Evolutionary conservation across 352 stramenopile genomes (phyloP), one percentile per base, ranked within the genome.

Genomic region (Phytophthora hibernalis): DNA sequence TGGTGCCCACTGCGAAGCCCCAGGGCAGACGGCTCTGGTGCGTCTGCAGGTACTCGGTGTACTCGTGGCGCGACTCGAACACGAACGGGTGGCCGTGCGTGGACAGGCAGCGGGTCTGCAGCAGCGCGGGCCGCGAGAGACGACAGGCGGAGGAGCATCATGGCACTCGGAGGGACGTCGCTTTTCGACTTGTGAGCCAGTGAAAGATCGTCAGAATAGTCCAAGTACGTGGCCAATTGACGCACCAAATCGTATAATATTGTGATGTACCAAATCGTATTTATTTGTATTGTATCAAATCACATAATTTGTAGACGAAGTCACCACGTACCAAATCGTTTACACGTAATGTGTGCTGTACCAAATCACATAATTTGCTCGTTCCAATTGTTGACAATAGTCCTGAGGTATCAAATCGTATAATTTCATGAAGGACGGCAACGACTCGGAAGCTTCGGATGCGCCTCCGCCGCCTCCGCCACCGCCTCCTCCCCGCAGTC

Each of bases 1-100:
- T 90, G n/a, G 83, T 96, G 38, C 81, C 88, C 24, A 95, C 81
- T 5, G 75, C 77, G 58, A 97, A 97, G 51, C 91, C 91, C 80
- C 82, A 91, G 10, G 91, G 91, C 53, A 97, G 76, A 16, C 87
- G 87, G 54, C 83, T 92, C 51, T 95, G 87, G 72, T 93, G 75
- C 54, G 68, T 68, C 40, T 80, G 60, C 26, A 95, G 74, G 54
- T 93, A 95, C 26, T 89, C 85, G 45, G 77, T 84, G 72, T 95
- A 95, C 72, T 95, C 87, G 56, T 92, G 80, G 30, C 83, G 79
- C 43, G 87, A 95, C 50, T 91, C 83, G 57, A 95, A 95, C 33
- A 82, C 79, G 70, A 95, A 95, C 70, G 82, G 66, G 53, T 83
- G 76, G 30, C 70, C 77, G 50, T 87, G 55, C 0, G 57, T 76